These are phyloP conservation scores for Euphorbia celastroides DNA, from an alignment of 441 rosid species.

Conservation along the genomic window DNA sequence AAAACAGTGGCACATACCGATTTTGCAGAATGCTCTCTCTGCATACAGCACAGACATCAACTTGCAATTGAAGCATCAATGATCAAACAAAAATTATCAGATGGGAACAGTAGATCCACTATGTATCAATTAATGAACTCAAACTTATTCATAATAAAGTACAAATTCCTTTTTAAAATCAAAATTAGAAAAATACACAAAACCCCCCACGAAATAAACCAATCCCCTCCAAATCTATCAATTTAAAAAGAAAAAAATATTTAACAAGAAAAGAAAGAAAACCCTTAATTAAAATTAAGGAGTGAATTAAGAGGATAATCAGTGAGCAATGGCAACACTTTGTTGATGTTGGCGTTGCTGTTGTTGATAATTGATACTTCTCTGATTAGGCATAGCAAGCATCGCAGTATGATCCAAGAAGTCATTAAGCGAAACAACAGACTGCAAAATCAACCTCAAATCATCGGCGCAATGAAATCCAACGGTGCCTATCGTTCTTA, in stretches of 20 bases:
- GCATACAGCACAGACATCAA: constrained; percentile 6
- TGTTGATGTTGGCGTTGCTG: constrained; percentile 3
- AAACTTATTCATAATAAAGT: constrained; percentile 24
- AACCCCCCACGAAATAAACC: constrained; percentile 28
- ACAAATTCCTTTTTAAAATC: background rate
- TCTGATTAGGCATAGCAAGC: constrained; percentile 90
- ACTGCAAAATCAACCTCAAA: constrained; percentile 60
- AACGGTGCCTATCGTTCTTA: constrained; percentile 42
- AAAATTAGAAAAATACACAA: background rate
- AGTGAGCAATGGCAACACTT: constrained; percentile 76
- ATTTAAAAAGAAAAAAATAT: background rate
- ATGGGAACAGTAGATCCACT: background rate
- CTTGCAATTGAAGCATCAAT: background rate
- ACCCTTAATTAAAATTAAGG: background rate
- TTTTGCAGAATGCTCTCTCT: constrained; percentile 14
- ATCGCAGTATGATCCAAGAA: constrained; percentile 95
- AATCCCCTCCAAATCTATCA: constrained; percentile 17
- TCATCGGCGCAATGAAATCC: constrained; percentile 76
- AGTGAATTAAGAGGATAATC: background rate
- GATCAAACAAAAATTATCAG: background rate
- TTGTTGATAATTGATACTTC: constrained; percentile 50
- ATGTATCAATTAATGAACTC: constrained; percentile 9
- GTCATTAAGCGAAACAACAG: constrained; percentile 81
- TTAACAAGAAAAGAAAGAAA: background rate
- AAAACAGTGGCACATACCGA: background rate